These are phyloP conservation scores for Cordyceps pruinosa DNA, from an alignment of 2,329 filamentous ascomycete species.

Conservation along the genomic window DNA sequence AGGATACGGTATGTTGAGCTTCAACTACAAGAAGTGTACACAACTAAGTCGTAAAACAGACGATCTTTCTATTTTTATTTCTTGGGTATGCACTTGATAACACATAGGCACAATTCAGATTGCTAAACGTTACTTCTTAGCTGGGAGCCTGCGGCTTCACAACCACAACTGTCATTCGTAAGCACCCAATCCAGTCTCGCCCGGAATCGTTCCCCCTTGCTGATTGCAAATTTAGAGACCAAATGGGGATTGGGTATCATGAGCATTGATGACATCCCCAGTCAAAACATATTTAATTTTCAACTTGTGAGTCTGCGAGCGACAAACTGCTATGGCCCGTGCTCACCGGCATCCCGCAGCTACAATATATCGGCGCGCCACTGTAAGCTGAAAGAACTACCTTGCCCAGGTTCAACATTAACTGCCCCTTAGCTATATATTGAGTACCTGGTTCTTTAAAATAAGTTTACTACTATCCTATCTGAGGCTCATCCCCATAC, in stretches of 20 bases:
- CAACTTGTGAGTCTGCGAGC: conserved; percentile 20
- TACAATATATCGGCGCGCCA: conserved; percentile 36
- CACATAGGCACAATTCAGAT: no score
- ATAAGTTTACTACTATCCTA: conserved; percentile 38
- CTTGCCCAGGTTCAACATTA: not conserved
- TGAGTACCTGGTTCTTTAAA: conserved; percentile 40
- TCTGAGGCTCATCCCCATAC: conserved; percentile 36
- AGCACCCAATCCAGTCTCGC: conserved; percentile 10
- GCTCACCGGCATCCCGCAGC: conserved; percentile 9
- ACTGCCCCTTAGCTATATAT: conserved; percentile 28
- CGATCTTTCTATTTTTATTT: not conserved
- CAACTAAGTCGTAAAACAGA: not conserved
- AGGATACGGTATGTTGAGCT: conserved; percentile 19
- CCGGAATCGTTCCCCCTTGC: not conserved
- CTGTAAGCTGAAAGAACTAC: conserved; percentile 26
- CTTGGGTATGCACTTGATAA: not conserved
- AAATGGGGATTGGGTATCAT: conserved; percentile 36
- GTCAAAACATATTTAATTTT: conserved; percentile 32
- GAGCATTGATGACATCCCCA: conserved; percentile 29
- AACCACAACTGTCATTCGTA: conserved; percentile 29
- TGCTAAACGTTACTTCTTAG: conserved; percentile 14
- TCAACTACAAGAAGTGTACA: not conserved
- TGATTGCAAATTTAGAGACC: conserved; percentile 27
- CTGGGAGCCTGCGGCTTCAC: conserved; percentile 29
- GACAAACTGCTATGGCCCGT: not conserved